Conservation (phyloP, 2,329 filamentous ascomycete genomes). For the Annulohypoxylon truncatum region DNA sequence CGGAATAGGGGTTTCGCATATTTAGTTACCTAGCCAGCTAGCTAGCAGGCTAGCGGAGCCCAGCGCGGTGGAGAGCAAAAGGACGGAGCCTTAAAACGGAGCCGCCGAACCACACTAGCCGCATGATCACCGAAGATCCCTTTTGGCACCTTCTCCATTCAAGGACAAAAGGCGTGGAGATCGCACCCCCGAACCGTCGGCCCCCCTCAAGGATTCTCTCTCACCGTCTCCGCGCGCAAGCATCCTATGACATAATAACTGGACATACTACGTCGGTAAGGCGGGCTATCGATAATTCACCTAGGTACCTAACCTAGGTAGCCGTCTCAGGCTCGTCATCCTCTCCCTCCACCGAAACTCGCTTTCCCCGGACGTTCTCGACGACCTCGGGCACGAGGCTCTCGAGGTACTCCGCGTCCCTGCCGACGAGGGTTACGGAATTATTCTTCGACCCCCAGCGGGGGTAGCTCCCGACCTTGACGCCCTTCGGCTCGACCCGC, state of each 20-base stretch:
- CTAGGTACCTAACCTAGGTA: not conserved
- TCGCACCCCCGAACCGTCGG: constrained; percentile 6
- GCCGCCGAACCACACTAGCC: constrained; percentile 18
- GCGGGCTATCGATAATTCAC: not conserved
- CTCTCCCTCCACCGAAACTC: constrained; percentile 78
- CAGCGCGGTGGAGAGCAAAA: not conserved
- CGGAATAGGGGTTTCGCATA: constrained; percentile 6
- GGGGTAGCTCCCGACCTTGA: constrained; percentile 97
- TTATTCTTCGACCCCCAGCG: constrained; percentile 89
- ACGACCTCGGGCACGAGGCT: constrained; percentile 82
- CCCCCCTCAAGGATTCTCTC: not conserved
- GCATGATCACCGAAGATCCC: constrained; percentile 23
- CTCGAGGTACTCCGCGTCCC: constrained; percentile 81
- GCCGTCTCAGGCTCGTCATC: constrained; percentile 60
- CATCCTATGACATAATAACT: not conserved
- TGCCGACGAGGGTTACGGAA: constrained; percentile 87
- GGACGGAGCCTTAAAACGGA: constrained; percentile 19
- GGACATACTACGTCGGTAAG: no score
- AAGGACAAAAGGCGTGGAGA: constrained; percentile 4
- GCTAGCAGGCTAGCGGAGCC: not conserved
- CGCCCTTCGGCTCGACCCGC: constrained; percentile 76
- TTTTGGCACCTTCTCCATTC: constrained; percentile 32
- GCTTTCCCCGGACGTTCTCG: constrained; percentile 77
- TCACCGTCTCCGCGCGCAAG: not conserved
- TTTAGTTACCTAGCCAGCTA: not conserved